Base-by-base conservation (phyloP, 805 yeast genomes). In the Ogataea paraovalis region DNA sequence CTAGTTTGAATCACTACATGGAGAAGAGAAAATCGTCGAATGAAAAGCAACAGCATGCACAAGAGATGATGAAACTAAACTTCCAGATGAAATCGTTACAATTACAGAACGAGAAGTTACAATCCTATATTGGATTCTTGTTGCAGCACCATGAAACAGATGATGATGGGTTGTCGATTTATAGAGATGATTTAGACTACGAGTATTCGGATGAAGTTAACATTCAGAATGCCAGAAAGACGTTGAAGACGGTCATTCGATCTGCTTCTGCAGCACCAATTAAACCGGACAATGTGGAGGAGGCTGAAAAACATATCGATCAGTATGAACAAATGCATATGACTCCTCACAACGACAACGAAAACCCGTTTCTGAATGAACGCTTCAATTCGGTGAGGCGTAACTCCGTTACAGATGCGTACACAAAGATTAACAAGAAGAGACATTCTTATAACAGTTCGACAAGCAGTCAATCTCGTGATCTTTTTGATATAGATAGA, bases 91-190 rank as follows among this genome's bases (percentile, higher is more conserved):
- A 75, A 57, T 76, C 82, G 9, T 62, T 79, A 50, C 72, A 74
- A 52, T 60, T 78, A 45, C 82, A 79, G 56, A 78, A 78, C 58
- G 84, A 79, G 47, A 78, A 79, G 56, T 65, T 79, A 33, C 67
- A 76, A 47, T 76, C 82, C 33, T 79, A 77, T 56, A 79, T 79
- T 59, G 83, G 83, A 9, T 79, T 77, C 51, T 74, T 78, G 50
- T 64, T 77, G 42, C 83, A 79, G 55, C 74, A 76, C 52, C 69
- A 51, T 16, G 51, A 53, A 8, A 41, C 38, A 16, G 47, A 47
- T 19, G 61, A 71, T 49, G 61, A 70, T 41, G 43, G 46, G 12
- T 28, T 45, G 16, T 38, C 46, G 12, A 43, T 48, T 25, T 54
- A 45, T 45, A 57, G 51, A 47, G 58, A 53, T 14, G 45, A 55